Evolutionary conservation across 2,329 filamentous ascomycete genomes (phyloP).

Genomic region (Nemania serpens): DNA sequence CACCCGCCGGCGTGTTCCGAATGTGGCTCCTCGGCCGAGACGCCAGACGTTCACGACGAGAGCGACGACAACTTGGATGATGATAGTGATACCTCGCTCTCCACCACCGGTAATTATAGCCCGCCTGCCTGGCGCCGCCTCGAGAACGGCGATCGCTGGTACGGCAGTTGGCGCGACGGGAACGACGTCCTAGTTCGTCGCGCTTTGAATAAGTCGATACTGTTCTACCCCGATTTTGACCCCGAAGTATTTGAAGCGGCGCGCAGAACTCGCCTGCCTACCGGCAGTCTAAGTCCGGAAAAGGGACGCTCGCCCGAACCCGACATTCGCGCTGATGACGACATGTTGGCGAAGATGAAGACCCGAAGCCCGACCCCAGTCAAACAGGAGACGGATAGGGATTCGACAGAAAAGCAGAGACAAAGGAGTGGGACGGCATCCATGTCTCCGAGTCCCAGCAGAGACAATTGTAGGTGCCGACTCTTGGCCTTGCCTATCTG

Average conservation of each 20-base stretch:
- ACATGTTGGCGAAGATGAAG: slow-evolving; percentile 47
- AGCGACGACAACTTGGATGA: slow-evolving; percentile 46
- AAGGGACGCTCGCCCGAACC: slow-evolving; percentile 57
- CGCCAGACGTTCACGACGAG: slow-evolving; percentile 45
- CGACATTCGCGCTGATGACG: slow-evolving; percentile 35
- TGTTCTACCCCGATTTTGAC: slow-evolving; percentile 33
- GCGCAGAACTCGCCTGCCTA: slow-evolving; percentile 59
- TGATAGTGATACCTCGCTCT: slow-evolving; percentile 39
- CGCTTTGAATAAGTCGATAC: slow-evolving; percentile 42
- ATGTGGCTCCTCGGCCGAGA: slow-evolving; percentile 47
- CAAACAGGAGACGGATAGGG: slow-evolving; percentile 30
- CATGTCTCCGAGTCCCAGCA: slow-evolving; percentile 39
- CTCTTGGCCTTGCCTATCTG: not conserved
- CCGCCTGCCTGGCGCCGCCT: slow-evolving; percentile 65
- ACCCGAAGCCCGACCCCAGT: slow-evolving; percentile 37
- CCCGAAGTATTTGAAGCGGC: slow-evolving; percentile 53
- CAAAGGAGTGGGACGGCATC: slow-evolving; percentile 39
- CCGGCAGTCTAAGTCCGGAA: slow-evolving; percentile 60
- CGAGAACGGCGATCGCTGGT: slow-evolving; percentile 62
- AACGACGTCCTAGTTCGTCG: slow-evolving; percentile 58
- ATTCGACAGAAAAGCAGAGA: slow-evolving; percentile 28
- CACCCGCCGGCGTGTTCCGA: slow-evolving; percentile 50
- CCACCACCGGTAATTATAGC: slow-evolving; percentile 62
- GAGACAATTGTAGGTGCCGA: slow-evolving; percentile 56
- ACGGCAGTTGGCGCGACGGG: slow-evolving; percentile 63